Evolutionary conservation across 2,329 filamentous ascomycete genomes (phyloP), one percentile per base, ranked within the genome.

Genomic region (Cordyceps fumosorosea): DNA sequence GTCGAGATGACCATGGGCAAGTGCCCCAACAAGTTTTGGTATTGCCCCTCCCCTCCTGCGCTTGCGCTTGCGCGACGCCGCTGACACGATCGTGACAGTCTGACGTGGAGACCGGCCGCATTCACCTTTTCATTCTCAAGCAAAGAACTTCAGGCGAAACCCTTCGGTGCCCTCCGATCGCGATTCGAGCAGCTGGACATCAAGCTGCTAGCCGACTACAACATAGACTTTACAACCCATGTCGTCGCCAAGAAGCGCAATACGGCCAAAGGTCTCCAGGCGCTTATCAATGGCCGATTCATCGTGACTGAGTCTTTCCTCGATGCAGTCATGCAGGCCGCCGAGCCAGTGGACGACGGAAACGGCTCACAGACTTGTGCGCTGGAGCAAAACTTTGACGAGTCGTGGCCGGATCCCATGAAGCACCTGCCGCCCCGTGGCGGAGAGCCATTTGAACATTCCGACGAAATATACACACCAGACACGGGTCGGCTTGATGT

Each of bases 191-290:
- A 88, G 51, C 81, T 96, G n/a, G 95, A 96, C 71, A 88, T 98
- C 73, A 98, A 97, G 73, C 87, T 91, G 16, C 78, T 89, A 16
- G 80, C 84, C 50, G 87, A 92, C 4, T 97, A 91, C 73, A 77
- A 89, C 26, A 77, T 82, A 29, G 81, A 78, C 18, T 77, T 83
- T 32, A 97, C 93, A 0, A 96, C 93, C 0, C 93, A 98, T 73
- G 89, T 96, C 12, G 86, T 98, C 40, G 87, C 91, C 8, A 90
- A 87, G 72, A 97, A 96, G 75, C 84, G 95, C 54, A 99, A 98
- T 72, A 93, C 91, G 0, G 84, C 93, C 0, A 92, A 91, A 66
- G 91, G 90, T 0, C 80, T 99, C 2, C 91, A 96, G 70, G 93
- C 91, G 2, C 79, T 99, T 11, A 87, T 97, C 44, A 89, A 92